A percentile compares a stretch with the other conserved stretches of the same genome.
These are phyloP conservation scores for Penicillium janthinellum DNA, from an alignment of 2,329 filamentous ascomycete species.

Conservation along the genomic window DNA sequence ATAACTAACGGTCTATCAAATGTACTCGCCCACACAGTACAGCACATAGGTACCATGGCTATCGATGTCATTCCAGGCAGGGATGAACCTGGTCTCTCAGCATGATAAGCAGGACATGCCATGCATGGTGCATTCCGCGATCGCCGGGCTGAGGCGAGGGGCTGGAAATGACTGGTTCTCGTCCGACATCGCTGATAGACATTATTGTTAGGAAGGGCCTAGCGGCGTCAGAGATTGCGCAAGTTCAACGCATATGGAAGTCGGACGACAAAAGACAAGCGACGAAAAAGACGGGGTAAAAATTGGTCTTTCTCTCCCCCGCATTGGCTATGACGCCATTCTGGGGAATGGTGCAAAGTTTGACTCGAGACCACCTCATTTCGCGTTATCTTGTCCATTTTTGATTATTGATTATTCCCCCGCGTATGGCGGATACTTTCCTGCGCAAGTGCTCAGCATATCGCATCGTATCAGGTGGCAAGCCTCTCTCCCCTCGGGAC, in stretches of 20 bases:
- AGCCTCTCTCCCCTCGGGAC: background rate
- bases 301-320: background rate
- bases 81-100: background rate
- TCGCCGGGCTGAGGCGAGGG: background rate
- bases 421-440: constrained; percentile 7
- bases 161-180: background rate
- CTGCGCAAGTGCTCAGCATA: background rate
- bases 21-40: background rate
- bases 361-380: background rate
- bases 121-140: background rate
- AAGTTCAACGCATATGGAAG: too few species aligned
- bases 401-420: background rate
- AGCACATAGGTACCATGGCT: background rate
- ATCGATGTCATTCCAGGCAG: background rate
- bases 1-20: background rate
- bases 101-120: background rate
- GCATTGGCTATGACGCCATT: constrained; percentile 17
- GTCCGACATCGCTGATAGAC: constrained; percentile 25
- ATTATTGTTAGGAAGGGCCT: background rate
- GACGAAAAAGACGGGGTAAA: background rate
- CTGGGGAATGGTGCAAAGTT: constrained; percentile 4
- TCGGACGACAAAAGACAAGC: too few species aligned
- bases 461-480: constrained; percentile 1
- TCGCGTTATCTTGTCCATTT: background rate
- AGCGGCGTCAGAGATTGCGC: constrained; percentile 5